Base-by-base conservation (phyloP, 2,329 filamentous ascomycete genomes). In the Phaeophleospora eucalypticola region DNA sequence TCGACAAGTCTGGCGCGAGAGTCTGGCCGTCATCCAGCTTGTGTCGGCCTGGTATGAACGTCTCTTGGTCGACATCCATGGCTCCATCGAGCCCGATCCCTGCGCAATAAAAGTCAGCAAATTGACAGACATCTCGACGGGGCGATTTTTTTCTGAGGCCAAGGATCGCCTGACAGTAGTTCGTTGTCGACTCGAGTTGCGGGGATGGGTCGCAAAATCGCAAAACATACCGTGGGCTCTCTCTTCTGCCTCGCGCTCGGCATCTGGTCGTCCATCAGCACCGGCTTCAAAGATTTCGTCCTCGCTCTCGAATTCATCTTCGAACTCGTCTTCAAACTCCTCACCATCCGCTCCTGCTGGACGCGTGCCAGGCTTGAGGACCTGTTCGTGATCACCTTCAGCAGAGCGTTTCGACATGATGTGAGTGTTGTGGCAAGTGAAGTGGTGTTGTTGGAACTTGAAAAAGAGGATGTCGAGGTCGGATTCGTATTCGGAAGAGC, bases 291-390 rank as follows among this genome's bases (percentile, higher is more conserved):
- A 72, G 43, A 97, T 87, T 69, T 97, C 60, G 67, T 96, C 90
- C 61, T 86, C 84, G 59, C 83, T 95, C 75, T 96, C 90, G 58
- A 86, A 91, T 65, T 91, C 87, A 62, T 91, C 87, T 69, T 91
- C 88, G 58, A 91, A 96, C 65, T 97, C 91, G 71, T 96, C 93
- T 65, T 95, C 93, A 54, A 94, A 97, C 58, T 97, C 86, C 53
- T 78, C 76, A 51, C 71, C 74, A 46, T 81, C 78, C 53, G 76
- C 70, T 41, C 67, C 64, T 54, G 79, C 68, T 50, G 80, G 81
- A 24, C 81, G 73, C 51, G 80, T 78, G 48, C 81, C 81, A 52
- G 77, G 76, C 68, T 83, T 83, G 59, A 84, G 75, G 34, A 78
- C 70, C 49, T 75, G 72, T 19, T 60, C 54, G 32, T 74, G 73